Evolutionary conservation across 2,329 filamentous ascomycete genomes (phyloP).

Genomic region (Verticillium nubilum): DNA sequence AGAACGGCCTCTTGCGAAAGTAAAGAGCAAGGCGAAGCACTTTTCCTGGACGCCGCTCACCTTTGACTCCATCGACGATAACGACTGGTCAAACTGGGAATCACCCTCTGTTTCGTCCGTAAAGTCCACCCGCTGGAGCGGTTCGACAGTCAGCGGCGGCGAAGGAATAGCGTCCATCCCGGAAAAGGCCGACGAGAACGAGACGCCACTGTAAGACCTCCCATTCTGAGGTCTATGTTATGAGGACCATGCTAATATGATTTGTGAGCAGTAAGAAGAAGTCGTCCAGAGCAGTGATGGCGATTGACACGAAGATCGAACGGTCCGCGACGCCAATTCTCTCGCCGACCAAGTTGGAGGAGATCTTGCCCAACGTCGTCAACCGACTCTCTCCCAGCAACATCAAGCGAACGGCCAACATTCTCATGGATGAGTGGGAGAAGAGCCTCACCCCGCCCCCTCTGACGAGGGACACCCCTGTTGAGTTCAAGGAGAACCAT

Average conservation of each 20-base stretch:
- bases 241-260: constrained; percentile 8
- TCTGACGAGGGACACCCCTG: constrained; percentile 10
- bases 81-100: constrained; percentile 63
- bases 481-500: constrained; percentile 10
- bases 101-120: constrained; percentile 40
- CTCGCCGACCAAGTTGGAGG: constrained; percentile 41
- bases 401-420: constrained; percentile 75
- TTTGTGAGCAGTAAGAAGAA: constrained; percentile 24
- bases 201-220: constrained; percentile 41
- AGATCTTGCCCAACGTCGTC: constrained; percentile 64
- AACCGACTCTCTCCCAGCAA: constrained; percentile 69
- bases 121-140: constrained; percentile 59
- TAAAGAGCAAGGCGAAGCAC: constrained; percentile 41
- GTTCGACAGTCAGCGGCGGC: constrained; percentile 43
- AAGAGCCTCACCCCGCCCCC: constrained; percentile 58
- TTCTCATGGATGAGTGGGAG: constrained; percentile 89
- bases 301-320: constrained; percentile 18
- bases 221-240: not conserved
- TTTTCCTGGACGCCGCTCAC: constrained; percentile 57
- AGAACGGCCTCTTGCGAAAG: constrained; percentile 21
- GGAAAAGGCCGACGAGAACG: constrained; percentile 41
- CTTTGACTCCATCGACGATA: constrained; percentile 52
- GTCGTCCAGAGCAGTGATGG: constrained; percentile 20
- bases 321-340: constrained; percentile 11
- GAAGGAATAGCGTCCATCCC: constrained; percentile 41